These are phyloP conservation scores for Stachybotrys elegans DNA, from an alignment of 2,329 filamentous ascomycete species.

Conservation along the genomic window DNA sequence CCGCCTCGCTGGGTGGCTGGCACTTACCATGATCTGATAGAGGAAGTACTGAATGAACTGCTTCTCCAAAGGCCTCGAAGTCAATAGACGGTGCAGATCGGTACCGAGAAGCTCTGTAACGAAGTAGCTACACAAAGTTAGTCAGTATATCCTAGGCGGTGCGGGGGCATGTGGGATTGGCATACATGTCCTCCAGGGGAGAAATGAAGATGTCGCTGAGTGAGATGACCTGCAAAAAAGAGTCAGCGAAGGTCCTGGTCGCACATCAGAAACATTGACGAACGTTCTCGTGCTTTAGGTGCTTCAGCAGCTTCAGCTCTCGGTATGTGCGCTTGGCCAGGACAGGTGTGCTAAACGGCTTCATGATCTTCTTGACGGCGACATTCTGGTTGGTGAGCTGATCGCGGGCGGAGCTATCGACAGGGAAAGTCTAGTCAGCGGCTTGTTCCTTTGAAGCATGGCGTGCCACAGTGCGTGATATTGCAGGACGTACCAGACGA, in stretches of 20 bases:
- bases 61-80: constrained; percentile 93
- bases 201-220: constrained; percentile 99
- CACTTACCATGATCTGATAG: constrained; percentile 93
- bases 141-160: constrained; percentile 9
- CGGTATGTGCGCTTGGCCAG: constrained; percentile 96
- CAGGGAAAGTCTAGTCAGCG: constrained; percentile 5
- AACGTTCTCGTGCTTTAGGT: constrained; percentile 94
- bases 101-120: constrained; percentile 97
- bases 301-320: constrained; percentile 95
- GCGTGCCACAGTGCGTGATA: neutral
- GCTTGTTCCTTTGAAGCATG: neutral
- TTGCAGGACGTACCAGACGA: constrained; percentile 73
- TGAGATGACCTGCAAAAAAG: constrained; percentile 71
- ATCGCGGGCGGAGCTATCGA: constrained; percentile 82
- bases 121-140: constrained; percentile 65
- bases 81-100: constrained; percentile 91
- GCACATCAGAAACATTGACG: too few relatives aligned
- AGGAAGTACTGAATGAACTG: constrained; percentile 99
- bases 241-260: too few relatives aligned
- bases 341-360: constrained; percentile 98
- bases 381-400: constrained; percentile 96
- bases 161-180: constrained; percentile 11
- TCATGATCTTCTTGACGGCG: constrained; percentile 99
- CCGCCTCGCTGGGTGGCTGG: too few relatives aligned
- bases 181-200: constrained; percentile 94